A percentile compares a stretch with the other conserved stretches of the same genome.
Evolutionary conservation across 331 rosid species (phyloP).

Genomic region (Rhamnella rubrinervis): DNA sequence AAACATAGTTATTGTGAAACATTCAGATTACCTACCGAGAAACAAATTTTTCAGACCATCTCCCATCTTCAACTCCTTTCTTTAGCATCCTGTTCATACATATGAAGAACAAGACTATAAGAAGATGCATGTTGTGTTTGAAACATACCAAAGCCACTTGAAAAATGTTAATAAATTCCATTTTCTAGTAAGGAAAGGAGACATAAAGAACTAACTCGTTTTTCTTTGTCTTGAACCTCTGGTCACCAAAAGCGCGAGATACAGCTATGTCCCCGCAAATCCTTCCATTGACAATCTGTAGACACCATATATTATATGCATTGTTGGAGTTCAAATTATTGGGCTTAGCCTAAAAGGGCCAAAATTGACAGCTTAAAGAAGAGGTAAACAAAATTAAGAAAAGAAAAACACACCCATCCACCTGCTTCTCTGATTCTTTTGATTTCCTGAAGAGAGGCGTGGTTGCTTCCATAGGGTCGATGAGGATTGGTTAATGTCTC

Average conservation of each 20-base stretch:
- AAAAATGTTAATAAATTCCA: slow-evolving; percentile 6
- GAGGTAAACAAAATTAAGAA: slow-evolving; percentile 25
- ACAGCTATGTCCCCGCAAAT: slow-evolving; percentile 97
- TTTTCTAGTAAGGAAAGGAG: slow-evolving; percentile 19
- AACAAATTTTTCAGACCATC: slow-evolving; percentile 87
- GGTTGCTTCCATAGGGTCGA: slow-evolving; percentile 91
- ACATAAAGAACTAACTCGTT: slow-evolving; percentile 59
- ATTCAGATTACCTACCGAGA: slow-evolving; percentile 68
- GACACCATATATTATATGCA: slow-evolving; percentile 15
- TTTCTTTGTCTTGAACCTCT: slow-evolving; percentile 93
- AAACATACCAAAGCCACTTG: slow-evolving; percentile 17
- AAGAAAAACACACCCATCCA: slow-evolving; percentile 99
- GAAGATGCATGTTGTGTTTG: slow-evolving; percentile 18
- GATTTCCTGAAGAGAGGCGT: slow-evolving; percentile 73
- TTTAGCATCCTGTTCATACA: slow-evolving; percentile 70
- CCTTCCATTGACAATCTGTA: slow-evolving; percentile 81
- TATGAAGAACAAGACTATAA: slow-evolving; percentile 37
- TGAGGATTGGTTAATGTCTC: slow-evolving; percentile 83
- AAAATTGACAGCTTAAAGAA: slow-evolving; percentile 1
- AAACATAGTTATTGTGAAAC: slow-evolving; percentile 15
- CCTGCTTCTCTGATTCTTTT: slow-evolving; percentile 98
- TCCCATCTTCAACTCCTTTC: slow-evolving; percentile 82
- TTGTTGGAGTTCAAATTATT: neutral
- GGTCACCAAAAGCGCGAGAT: slow-evolving; percentile 97
- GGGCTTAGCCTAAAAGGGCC: neutral